Evolutionary conservation across 495 filamentous ascomycete genomes (phyloP), one percentile per base, ranked within the genome.

Genomic region (Bacidia rubella): DNA sequence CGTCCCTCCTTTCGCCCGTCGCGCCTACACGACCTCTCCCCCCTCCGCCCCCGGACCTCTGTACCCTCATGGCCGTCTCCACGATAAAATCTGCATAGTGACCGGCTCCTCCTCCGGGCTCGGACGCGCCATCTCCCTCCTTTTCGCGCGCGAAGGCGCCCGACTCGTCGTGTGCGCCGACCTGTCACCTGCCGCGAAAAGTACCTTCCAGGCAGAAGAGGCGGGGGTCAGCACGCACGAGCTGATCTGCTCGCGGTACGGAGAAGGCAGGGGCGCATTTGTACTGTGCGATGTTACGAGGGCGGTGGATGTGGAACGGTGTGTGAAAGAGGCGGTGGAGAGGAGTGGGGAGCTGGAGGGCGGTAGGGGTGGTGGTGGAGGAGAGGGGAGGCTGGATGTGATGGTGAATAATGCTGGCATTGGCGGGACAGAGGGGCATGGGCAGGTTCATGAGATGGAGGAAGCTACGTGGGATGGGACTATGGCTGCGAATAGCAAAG

Each of bases 401-500:
- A 44, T 80, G 54, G 68, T 74, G 47, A 77, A 77, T 47, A 79
- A 80, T 59, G 76, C 75, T 0, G 76, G 75, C 9, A 50, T 57
- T 24, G 49, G 54, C 45, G 45, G 21, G 11, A 24, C 45, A 11
- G 42, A 52, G 25, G 58, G 64, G 21, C 65, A 66, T 2, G 55
- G 55, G 0, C 60, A 62, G 2, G 52, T 74, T 1, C 71, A 76
- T 55, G 59, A 71, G 25, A 42, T 58, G 42, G 52, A 56, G 0
- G 70, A 74, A 47, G 49, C 59, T 0, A 65, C 57, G 0, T 78
- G 64, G 60, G 74, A 78, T 47, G 59, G 35, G 5, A 68, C 66
- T 0, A 70, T 75, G 58, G 53, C 58, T 4, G 63, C 76, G 0
- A 76, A 78, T 52, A 41, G 51, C 3, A 68, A 67, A n/a, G 66